Base-by-base conservation (phyloP, 1,284 basidiomycete genomes). In the Tilletia indica region DNA sequence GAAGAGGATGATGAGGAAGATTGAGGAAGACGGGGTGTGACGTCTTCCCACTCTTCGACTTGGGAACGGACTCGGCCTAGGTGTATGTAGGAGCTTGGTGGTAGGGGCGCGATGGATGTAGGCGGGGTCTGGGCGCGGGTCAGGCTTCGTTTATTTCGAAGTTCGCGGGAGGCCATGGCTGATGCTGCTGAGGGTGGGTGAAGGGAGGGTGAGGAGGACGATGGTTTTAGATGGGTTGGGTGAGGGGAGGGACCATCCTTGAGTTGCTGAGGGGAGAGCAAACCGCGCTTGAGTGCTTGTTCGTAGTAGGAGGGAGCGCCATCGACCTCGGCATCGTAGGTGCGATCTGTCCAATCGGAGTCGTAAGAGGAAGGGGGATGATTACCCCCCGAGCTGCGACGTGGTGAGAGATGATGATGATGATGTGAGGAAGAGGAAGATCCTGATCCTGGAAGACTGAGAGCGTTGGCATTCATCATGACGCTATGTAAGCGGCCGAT, bases 21-120 rank as follows among this genome's bases (percentile, higher is more conserved):
- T 2, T 0, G 25, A 31, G 25, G 25, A 31, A 31, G 25, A 31
- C 25, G 25, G 25, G 25, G 25, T 31, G 25, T 31, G 25, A 31
- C 25, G 25, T 31, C 51, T 19, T 54, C 51, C 51, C 51, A 54
- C n/a, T 54, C 51, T 19, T 54, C 51, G 51, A 54, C 51, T 19
- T 54, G 16, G 6, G 51, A 54, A 6, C 51, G 51, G 16, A 54
- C 51, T 25, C 51, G 12, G 51, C 51, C 51, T 6, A 19, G 16
- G 6, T 19, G 51, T 25, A 54, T 25, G 51, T 19, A 11, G n/a
- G n/a, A 31, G 25, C 2, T 54, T 25, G 51, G 8, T 54, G 51
- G 16, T 25, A 54, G 51, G 14, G 42, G 42, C 42, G 42, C 25
- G 42, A 9, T 45, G 42, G 42, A 1, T 14, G 6, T 45, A 9